Percentiles rank a stretch among this genome's conserved stretches.
Conservation (phyloP, 371 early-diverging fungal genomes). For the Vairimorpha ceranae region DNA sequence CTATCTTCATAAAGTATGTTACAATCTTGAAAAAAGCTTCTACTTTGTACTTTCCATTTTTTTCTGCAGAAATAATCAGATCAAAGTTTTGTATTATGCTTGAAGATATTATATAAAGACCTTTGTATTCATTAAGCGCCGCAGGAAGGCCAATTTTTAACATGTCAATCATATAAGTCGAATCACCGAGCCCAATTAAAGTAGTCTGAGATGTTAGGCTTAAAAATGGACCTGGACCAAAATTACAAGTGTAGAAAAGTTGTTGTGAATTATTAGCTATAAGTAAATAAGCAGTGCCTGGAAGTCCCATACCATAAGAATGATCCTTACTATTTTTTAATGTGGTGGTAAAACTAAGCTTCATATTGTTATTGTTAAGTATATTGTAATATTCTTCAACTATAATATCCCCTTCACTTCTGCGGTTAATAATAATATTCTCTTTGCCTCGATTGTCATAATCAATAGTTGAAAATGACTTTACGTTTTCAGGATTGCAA, state of each 20-base stretch:
- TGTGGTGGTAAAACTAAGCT: conserved; percentile 47
- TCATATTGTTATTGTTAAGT: conserved; percentile 41
- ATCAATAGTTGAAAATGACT: conserved; percentile 27
- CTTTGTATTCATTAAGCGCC: conserved; percentile 5
- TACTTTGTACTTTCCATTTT: conserved; percentile 28
- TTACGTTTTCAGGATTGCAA: conserved; percentile 3
- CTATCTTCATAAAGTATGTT: conserved; percentile 36
- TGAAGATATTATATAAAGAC: conserved; percentile 7
- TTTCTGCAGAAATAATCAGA: conserved; percentile 34
- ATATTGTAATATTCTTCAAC: conserved; percentile 32
- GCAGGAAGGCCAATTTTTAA: conserved; percentile 38
- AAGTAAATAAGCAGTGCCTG: conserved; percentile 52
- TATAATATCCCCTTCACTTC: background rate
- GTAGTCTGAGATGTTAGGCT: conserved; percentile 42
- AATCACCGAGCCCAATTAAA: conserved; percentile 53
- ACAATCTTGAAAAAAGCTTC: conserved; percentile 40
- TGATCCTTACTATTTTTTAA: background rate
- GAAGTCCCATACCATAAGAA: conserved; percentile 11
- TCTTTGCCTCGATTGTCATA: conserved; percentile 34
- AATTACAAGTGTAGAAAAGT: conserved; percentile 28
- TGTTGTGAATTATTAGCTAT: conserved; percentile 43
- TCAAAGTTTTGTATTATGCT: conserved; percentile 56
- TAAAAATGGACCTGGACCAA: conserved; percentile 43
- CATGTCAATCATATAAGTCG: conserved; percentile 45
- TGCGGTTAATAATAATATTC: conserved; percentile 18